Percentiles rank a stretch among this genome's conserved stretches.
These are phyloP conservation scores for Rhizophagus clarus DNA, from an alignment of 192 early-diverging fungal species.

Conservation along the genomic window DNA sequence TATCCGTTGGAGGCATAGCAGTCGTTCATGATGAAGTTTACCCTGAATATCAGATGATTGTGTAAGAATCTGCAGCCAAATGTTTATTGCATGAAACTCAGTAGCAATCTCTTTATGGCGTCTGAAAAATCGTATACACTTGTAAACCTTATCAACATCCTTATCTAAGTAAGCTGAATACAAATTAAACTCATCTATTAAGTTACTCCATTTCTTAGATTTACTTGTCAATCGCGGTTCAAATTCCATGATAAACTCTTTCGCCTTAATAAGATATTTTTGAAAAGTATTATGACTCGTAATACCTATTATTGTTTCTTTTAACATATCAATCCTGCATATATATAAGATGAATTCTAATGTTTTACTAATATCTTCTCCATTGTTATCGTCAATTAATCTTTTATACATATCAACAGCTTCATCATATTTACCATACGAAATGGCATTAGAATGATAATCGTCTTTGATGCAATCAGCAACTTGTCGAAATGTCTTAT, in stretches of 20 bases:
- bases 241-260: background rate
- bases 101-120: background rate
- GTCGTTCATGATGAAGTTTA: background rate
- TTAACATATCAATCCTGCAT: conserved; percentile 16
- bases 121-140: background rate
- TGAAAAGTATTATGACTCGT: background rate
- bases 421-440: background rate
- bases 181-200: background rate
- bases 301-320: background rate
- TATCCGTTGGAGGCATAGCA: background rate
- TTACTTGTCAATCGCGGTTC: background rate
- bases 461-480: background rate
- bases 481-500: background rate
- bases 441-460: background rate
- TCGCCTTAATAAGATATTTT: background rate
- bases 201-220: background rate
- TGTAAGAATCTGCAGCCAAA: conserved; percentile 5
- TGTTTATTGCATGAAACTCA: conserved; percentile 8
- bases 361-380: background rate
- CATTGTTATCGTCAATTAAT: background rate
- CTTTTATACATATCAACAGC: background rate
- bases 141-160: background rate
- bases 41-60: background rate
- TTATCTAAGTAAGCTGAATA: conserved; percentile 5
- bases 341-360: background rate